A percentile compares a stretch with the other conserved stretches of the same genome.
Evolutionary conservation across 1,284 basidiomycete genomes (phyloP).

Genomic region (Mycosarcoma mackinlayi): DNA sequence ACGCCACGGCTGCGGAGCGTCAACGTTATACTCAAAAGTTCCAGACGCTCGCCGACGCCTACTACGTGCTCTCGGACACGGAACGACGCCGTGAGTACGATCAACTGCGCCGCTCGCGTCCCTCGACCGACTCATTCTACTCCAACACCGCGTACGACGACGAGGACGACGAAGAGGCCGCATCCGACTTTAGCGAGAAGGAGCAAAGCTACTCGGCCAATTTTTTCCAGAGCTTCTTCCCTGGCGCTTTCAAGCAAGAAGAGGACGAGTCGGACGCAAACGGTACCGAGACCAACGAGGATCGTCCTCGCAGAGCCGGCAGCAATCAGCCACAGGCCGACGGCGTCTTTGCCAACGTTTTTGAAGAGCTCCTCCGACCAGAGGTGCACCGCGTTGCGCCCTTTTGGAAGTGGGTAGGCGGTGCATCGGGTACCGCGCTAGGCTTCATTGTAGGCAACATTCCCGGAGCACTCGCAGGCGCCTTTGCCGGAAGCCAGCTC

Average conservation of each 20-base stretch:
- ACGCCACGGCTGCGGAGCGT: slow-evolving; percentile 78
- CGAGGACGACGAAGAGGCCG: slow-evolving; percentile 31
- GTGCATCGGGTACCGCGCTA: slow-evolving; percentile 57
- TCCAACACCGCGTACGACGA: slow-evolving; percentile 8
- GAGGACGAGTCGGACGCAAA: slow-evolving; percentile 2
- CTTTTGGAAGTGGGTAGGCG: slow-evolving; percentile 59
- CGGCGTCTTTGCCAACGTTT: slow-evolving; percentile 60
- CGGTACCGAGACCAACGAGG: slow-evolving; percentile 11
- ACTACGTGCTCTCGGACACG: slow-evolving; percentile 90
- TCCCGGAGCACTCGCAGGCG: slow-evolving; percentile 61
- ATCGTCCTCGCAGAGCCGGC: slow-evolving; percentile 9
- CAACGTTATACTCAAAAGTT: slow-evolving; percentile 71
- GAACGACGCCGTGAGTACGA: slow-evolving; percentile 80
- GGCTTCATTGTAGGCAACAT: slow-evolving; percentile 63
- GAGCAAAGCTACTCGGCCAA: slow-evolving; percentile 54
- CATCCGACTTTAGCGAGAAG: slow-evolving; percentile 46
- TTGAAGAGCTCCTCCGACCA: slow-evolving; percentile 65
- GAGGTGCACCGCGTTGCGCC: slow-evolving; percentile 62
- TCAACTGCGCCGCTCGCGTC: slow-evolving; percentile 30
- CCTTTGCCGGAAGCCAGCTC: slow-evolving; percentile 60
- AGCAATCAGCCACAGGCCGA: slow-evolving; percentile 55
- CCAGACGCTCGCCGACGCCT: slow-evolving; percentile 87
- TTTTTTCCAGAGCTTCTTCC: slow-evolving; percentile 62
- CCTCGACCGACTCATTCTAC: slow-evolving; percentile 30
- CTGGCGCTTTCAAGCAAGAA: slow-evolving; percentile 39